A percentile compares a stretch with the other conserved stretches of the same genome.
phyloP scores from a whole-genome alignment of 805 yeast genomes.

The Blastobotrys mokoenaii region DNA sequence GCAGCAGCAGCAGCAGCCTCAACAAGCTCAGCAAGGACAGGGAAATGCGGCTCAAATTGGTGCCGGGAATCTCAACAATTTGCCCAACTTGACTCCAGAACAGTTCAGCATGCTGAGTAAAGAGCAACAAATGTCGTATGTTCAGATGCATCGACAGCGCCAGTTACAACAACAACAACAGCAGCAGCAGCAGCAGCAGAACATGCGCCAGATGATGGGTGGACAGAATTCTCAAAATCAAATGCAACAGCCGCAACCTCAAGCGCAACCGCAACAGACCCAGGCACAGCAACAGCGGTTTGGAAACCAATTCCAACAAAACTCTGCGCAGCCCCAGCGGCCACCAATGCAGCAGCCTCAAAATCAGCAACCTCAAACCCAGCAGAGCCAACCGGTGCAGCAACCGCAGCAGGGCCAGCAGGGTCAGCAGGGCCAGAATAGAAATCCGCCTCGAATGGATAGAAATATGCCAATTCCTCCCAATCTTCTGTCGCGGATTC shows the following conservation, averaged over 20 bases:
- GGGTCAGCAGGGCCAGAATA: conserved; percentile 4
- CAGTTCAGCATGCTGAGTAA: conserved; percentile 15
- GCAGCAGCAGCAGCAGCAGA: conserved; percentile 13
- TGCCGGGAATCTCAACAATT: conserved; percentile 3
- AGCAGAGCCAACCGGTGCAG: too few relatives aligned
- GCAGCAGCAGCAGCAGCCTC: conserved; percentile 17
- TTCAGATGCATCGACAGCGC: conserved; percentile 10
- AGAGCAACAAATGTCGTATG: conserved; percentile 19
- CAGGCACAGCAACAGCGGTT: conserved; percentile 12
- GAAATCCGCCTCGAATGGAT: not conserved
- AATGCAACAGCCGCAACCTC: conserved; percentile 15
- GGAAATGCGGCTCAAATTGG: conserved; percentile 13
- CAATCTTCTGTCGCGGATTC: conserved; percentile 54
- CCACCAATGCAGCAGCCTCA: not conserved
- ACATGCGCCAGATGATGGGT: conserved; percentile 16
- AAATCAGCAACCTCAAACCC: conserved; percentile 1
- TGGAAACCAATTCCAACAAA: conserved; percentile 18
- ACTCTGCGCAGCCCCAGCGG: conserved; percentile 13
- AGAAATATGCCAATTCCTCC: conserved; percentile 58
- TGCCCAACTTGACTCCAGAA: conserved; percentile 6
- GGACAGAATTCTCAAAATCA: conserved; percentile 11
- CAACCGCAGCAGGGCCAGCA: conserved; percentile 24
- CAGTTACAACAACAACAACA: conserved; percentile 8
- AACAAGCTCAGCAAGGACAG: conserved; percentile 14
- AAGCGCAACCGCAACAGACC: conserved; percentile 15